Evolutionary conservation across 345 rosid species (phyloP).

Genomic region (Laguncularia racemosa): DNA sequence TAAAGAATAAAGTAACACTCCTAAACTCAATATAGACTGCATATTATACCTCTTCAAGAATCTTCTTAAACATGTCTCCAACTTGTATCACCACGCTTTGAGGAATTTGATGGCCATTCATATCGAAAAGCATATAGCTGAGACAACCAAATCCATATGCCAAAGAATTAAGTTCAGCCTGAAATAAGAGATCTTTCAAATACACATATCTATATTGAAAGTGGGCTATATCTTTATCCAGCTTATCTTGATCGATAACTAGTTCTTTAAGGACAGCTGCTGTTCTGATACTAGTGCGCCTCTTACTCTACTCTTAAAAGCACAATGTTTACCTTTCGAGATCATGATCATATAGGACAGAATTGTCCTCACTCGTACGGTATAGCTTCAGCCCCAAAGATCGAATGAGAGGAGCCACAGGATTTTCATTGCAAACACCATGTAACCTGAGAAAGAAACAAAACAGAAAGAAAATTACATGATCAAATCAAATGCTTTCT

Average conservation of each 20-base stretch:
- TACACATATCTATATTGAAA: too few species aligned
- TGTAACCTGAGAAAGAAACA: slow-evolving; percentile 53
- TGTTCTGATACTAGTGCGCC: too few species aligned
- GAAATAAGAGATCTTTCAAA: neutral
- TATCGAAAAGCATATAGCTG: slow-evolving; percentile 66
- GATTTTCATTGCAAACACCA: slow-evolving; percentile 89
- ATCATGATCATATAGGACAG: slow-evolving; percentile 89
- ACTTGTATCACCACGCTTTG: slow-evolving; percentile 57
- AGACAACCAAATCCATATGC: slow-evolving; percentile 15
- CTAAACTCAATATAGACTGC: neutral
- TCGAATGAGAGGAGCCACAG: slow-evolving; percentile 78
- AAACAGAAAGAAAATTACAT: neutral
- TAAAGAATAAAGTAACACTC: neutral
- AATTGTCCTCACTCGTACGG: slow-evolving; percentile 87
- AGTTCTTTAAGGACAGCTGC: too few species aligned
- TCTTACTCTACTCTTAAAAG: too few species aligned
- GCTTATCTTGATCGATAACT: neutral
- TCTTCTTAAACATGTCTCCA: slow-evolving; percentile 72
- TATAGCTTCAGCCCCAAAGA: slow-evolving; percentile 65
- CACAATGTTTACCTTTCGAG: slow-evolving; percentile 58
- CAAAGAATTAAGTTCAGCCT: slow-evolving; percentile 10
- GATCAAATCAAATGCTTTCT: neutral
- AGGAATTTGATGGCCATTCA: slow-evolving; percentile 55
- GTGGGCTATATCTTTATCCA: too few species aligned
- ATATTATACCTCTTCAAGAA: slow-evolving; percentile 59